Base-by-base conservation (phyloP, 2,329 filamentous ascomycete species). In the Cytospora schulzeri region DNA sequence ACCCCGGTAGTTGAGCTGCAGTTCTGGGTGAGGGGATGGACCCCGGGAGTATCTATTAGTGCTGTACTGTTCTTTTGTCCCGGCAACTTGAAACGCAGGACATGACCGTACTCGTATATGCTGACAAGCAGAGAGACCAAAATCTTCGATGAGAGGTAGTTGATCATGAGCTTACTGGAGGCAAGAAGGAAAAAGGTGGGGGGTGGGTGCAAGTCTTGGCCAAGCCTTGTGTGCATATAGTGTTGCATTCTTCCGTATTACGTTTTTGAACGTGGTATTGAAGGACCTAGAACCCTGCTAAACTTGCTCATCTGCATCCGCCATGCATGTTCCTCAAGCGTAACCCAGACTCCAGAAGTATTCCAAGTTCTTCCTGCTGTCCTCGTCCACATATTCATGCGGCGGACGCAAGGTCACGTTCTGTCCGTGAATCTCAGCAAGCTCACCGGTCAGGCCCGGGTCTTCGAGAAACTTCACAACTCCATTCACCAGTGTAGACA, bases 401-500 rank as follows among this genome's bases (percentile, higher is more conserved):
- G 76, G 76, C 33, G 79, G 73, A 0, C 81, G 75, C 31, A 83
- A 71, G 0, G 81, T 83, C 14, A 81, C 80, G n/a, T 72, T 76
- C 15, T 81, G 75, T 3, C 80, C 82, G 69, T 84, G 81, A 56
- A 84, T 79, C 72, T 85, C 83, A 1, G 79, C 81, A n/a, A 83
- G 72, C 26, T 76, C 73, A 0, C 82, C 82, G 0, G 74, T 81
- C 56, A 81, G 62, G 4, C 66, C 71, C 1, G 76, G 69, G 61
- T 83, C 76, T 0, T 68, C 71, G 12, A 80, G 66, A 14, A 85
- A 76, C 67, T 78, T 73, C 22, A 73, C 72, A 1, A 84, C 76
- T 3, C 80, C 82, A 15, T 71, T 74, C 7, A 78, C 71, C 2
- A 82, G 76, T 0, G 82, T 84, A 4, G 75, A 75, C 76, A 83